A percentile compares a stretch with the other conserved stretches of the same genome.
Conservation (phyloP, 108 stramenopile genomes). For the Pseudonitzschia multiseries region DNA sequence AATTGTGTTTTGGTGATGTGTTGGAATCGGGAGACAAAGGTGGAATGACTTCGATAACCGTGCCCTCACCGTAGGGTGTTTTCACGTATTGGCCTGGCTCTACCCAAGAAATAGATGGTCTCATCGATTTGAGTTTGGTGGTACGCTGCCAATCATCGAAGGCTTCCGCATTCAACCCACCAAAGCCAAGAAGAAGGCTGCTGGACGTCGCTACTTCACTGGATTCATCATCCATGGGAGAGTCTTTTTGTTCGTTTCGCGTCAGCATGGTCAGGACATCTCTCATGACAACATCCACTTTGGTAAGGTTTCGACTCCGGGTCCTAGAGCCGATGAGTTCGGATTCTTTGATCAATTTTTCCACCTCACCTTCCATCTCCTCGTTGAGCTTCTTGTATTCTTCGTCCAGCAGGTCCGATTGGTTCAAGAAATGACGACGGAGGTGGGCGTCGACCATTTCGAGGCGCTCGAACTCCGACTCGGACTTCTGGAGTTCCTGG, state of each 20-base stretch:
- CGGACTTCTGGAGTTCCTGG: constrained; percentile 60
- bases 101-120: constrained; percentile 67
- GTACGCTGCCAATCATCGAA: constrained; percentile 44
- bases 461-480: constrained; percentile 55
- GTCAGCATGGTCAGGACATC: constrained; percentile 67
- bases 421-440: constrained; percentile 62
- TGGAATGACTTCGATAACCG: constrained; percentile 46
- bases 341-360: constrained; percentile 60
- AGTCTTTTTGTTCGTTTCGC: constrained; percentile 35
- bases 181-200: constrained; percentile 41
- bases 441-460: constrained; percentile 61
- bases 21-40: constrained; percentile 16
- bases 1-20: constrained; percentile 1
- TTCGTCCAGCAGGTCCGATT: constrained; percentile 49
- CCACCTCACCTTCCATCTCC: constrained; percentile 44
- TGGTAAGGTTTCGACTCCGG: constrained; percentile 49
- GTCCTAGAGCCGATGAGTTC: constrained; percentile 55
- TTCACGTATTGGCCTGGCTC: constrained; percentile 72
- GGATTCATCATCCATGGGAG: constrained; percentile 4
- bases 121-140: constrained; percentile 22
- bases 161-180: constrained; percentile 44
- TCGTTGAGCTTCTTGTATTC: constrained; percentile 55
- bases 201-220: constrained; percentile 1
- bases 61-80: constrained; percentile 70
- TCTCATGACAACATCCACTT: constrained; percentile 55